Conservation (phyloP, 2,329 filamentous ascomycete genomes). For the Chaetomiaceae sp. region DNA sequence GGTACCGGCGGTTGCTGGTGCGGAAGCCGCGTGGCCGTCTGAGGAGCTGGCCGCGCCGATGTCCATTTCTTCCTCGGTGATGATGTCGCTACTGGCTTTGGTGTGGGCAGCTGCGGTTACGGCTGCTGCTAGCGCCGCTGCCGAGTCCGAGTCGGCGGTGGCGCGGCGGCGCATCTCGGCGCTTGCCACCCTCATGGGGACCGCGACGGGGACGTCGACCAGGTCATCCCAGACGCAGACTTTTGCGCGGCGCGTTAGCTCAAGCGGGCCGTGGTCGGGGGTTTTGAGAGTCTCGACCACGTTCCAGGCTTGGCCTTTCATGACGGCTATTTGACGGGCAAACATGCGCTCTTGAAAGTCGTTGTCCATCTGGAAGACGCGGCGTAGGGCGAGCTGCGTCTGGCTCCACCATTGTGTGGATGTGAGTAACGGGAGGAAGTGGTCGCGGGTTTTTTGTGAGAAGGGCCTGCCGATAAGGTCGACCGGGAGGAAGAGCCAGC, state of each 20-base stretch:
- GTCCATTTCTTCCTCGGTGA: conserved; percentile 79
- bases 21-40: conserved; percentile 11
- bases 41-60: conserved; percentile 69
- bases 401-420: conserved; percentile 97
- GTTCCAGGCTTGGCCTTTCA: conserved; percentile 99
- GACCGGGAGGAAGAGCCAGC: conserved; percentile 95
- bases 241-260: conserved; percentile 82
- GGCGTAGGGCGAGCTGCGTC: conserved; percentile 79
- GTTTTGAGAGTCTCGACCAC: conserved; percentile 96
- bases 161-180: conserved; percentile 73
- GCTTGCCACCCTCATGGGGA: conserved; percentile 80
- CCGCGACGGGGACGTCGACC: conserved; percentile 90
- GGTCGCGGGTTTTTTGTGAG: conserved; percentile 85
- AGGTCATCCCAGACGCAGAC: conserved; percentile 98
- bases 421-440: conserved; percentile 93
- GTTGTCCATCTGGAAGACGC: conserved; percentile 83
- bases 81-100: conserved; percentile 11
- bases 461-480: conserved; percentile 95
- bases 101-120: background rate
- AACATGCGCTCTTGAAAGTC: conserved; percentile 99
- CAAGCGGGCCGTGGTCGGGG: conserved; percentile 84
- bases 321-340: conserved; percentile 93
- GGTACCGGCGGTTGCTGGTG: conserved; percentile 24
- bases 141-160: conserved; percentile 40
- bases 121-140: conserved; percentile 38